Evolutionary conservation across 164 flowering plant genomes (phyloP), one percentile per base, ranked within the genome.

Genomic region (Annona squamosa): DNA sequence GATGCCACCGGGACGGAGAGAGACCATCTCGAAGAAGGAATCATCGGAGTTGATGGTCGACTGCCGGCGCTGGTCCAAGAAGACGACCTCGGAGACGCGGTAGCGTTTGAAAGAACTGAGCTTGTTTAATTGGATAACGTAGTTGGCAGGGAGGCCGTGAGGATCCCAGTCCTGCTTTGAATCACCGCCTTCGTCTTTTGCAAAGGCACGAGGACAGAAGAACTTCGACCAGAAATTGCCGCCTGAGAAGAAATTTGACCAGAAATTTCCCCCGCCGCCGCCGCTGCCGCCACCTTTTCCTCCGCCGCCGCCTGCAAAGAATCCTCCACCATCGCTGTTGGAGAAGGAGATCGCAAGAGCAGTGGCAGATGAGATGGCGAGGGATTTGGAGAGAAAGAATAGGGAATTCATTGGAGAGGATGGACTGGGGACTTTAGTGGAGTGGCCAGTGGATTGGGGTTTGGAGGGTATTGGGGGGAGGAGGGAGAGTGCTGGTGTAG

Each of bases 1-100:
- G 5, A 92, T 69, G 1, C 94, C 97, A 0, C 94, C 95, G 0
- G 97, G 92, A 13, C 87, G 78, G 7, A 96, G 73, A 0, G 98
- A 86, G 0, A 95, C 96, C 98, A 95, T 93, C 77, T 95, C 98
- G 73, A 88, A 90, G 83, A 95, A 91, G 4, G 98, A 89, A 78
- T 95, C 97, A 10, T 95, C 98, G 0, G 90, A 75, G 1, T 92
- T 92, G 0, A 87, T 85, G 0, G 84, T 87, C 0, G 77, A 46
- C 69, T 86, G 2, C 1, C 87, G 70, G 0, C 85, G 74, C 17
- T 77, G 79, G 59, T 96, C 99, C 41, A 84, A 85, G 82, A 91
- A 91, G 7, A 83, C 16, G 65, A 96, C 85, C 16, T 96, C 97
- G 0, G 97, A 88, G 2, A 93, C 72, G 74, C 91, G 92, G 72